A percentile compares a stretch with the other conserved stretches of the same genome.
phyloP scores from a whole-genome alignment of 1,284 basidiomycete species.

The Cutaneotrichosporon cavernicola region DNA sequence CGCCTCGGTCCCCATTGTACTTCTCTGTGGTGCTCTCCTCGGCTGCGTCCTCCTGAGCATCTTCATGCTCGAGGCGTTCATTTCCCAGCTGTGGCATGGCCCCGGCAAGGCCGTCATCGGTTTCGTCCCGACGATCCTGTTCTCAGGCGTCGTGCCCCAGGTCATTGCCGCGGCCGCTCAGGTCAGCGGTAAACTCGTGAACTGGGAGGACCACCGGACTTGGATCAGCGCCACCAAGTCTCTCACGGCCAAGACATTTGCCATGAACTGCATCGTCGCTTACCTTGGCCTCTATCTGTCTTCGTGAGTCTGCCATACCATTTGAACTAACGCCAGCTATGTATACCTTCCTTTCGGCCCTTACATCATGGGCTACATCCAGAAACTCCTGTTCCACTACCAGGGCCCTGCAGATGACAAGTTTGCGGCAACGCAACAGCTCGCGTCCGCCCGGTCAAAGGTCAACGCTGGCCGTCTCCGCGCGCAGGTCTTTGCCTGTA shows the following conservation, averaged over 20 bases:
- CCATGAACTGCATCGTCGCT: constrained; percentile 67
- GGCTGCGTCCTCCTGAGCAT: constrained; percentile 70
- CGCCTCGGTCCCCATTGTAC: constrained; percentile 73
- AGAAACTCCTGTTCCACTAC: constrained; percentile 31
- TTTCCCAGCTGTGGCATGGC: constrained; percentile 79
- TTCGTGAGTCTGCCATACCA: constrained; percentile 53
- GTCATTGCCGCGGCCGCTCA: constrained; percentile 75
- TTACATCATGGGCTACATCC: constrained; percentile 66
- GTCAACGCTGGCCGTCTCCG: constrained; percentile 67
- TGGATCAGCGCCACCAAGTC: constrained; percentile 72
- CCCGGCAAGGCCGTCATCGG: constrained; percentile 75
- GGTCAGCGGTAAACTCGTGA: constrained; percentile 69
- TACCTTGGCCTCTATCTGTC: constrained; percentile 81
- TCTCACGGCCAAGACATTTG: constrained; percentile 85
- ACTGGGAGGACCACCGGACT: constrained; percentile 88
- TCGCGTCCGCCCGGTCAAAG: constrained; percentile 10
- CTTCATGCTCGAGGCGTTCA: constrained; percentile 84
- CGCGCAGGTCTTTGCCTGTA: constrained; percentile 84
- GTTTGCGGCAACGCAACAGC: not conserved
- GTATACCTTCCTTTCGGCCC: constrained; percentile 90
- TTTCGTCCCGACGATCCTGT: constrained; percentile 79
- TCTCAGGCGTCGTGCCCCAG: constrained; percentile 77
- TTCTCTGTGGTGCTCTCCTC: constrained; percentile 70
- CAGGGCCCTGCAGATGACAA: constrained; percentile 3
- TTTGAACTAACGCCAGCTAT: constrained; percentile 54